Conservation (phyloP, 2,329 filamentous ascomycete species). For the Lachnellula arida region DNA sequence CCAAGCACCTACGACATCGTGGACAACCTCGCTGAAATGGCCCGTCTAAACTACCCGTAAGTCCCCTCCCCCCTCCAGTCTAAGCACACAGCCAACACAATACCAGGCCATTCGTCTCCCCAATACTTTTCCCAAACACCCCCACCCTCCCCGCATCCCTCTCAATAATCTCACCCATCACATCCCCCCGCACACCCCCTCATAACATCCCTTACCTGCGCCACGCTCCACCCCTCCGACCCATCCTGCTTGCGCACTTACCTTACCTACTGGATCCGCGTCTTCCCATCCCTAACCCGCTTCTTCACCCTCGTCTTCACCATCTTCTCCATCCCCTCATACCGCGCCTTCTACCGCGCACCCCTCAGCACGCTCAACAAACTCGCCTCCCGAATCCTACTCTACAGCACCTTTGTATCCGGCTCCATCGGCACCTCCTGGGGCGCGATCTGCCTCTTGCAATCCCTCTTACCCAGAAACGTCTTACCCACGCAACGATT, state of each 20-base stretch:
- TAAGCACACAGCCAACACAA: slow-evolving; percentile 18
- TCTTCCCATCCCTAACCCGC: slow-evolving; percentile 73
- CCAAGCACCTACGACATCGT: slow-evolving; percentile 71
- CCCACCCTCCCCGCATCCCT: slow-evolving; percentile 63
- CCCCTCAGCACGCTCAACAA: slow-evolving; percentile 63
- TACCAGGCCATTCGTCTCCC: slow-evolving; percentile 68
- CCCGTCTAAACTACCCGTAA: slow-evolving; percentile 76
- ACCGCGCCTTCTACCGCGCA: slow-evolving; percentile 62
- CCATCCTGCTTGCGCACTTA: slow-evolving; percentile 86
- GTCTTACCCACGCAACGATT: slow-evolving; percentile 79
- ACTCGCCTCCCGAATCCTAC: slow-evolving; percentile 65
- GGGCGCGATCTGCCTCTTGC: slow-evolving; percentile 87
- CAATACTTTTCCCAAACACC: slow-evolving; percentile 76
- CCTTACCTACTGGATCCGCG: slow-evolving; percentile 78
- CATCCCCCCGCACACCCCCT: slow-evolving; percentile 81
- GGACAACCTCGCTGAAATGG: slow-evolving; percentile 77
- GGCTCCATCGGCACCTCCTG: slow-evolving; percentile 82
- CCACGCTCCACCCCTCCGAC: slow-evolving; percentile 79
- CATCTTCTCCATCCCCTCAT: slow-evolving; percentile 59
- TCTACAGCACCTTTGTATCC: slow-evolving; percentile 72
- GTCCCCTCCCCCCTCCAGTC: slow-evolving; percentile 32
- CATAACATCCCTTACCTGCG: slow-evolving; percentile 81
- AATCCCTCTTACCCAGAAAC: slow-evolving; percentile 67
- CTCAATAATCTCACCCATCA: slow-evolving; percentile 68
- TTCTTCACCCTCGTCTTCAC: slow-evolving; percentile 74